A percentile compares a stretch with the other conserved stretches of the same genome.
These are phyloP conservation scores for Phytophthora macrochlamydospora DNA, from an alignment of 352 stramenopile species.

Conservation along the genomic window DNA sequence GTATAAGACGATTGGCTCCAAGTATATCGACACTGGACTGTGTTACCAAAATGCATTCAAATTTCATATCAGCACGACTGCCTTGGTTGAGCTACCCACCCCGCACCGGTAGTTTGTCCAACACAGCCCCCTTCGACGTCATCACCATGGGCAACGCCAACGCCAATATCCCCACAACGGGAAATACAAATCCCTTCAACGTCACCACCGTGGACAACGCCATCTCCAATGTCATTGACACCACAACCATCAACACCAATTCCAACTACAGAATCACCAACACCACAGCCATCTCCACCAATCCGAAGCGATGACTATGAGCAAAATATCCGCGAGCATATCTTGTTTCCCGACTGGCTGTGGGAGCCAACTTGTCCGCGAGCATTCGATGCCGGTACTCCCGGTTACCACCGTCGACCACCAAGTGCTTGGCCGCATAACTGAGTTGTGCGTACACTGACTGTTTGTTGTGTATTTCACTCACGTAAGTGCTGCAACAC, in stretches of 20 bases:
- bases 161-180: too few species aligned
- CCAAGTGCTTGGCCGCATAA: neutral
- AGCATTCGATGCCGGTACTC: too few species aligned
- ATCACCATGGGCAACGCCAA: too few species aligned
- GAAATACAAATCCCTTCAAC: too few species aligned
- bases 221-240: neutral
- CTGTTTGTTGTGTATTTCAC: too few species aligned
- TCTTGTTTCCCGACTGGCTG: neutral
- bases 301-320: neutral
- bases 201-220: too few species aligned
- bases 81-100: neutral
- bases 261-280: neutral
- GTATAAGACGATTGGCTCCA: neutral
- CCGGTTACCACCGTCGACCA: neutral
- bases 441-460: too few species aligned
- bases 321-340: neutral
- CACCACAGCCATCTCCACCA: neutral
- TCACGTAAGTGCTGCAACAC: too few species aligned
- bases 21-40: slow-evolving; percentile 14
- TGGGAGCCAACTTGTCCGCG: neutral
- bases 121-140: neutral
- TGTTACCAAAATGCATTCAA: slow-evolving; percentile 10
- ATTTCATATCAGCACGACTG: slow-evolving; percentile 10
- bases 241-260: neutral
- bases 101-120: neutral